Base-by-base conservation (phyloP, 768 basidiomycete genomes). In the Heimioporus sp. region DNA sequence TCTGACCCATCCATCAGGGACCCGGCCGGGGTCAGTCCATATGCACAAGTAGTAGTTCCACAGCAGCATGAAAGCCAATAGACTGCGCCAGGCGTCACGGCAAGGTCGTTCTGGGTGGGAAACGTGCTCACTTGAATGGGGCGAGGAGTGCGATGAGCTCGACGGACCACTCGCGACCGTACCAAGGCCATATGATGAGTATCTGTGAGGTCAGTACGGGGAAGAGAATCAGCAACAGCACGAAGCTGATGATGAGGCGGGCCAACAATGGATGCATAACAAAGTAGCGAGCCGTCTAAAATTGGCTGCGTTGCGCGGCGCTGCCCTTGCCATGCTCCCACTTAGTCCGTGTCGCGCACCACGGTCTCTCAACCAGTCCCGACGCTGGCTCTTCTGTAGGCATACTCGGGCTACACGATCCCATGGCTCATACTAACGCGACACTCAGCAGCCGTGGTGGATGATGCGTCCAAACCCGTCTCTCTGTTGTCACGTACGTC, bases 131-230 rank as follows among this genome's bases (percentile, higher is more conserved):
- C 93, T 96, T 95, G 87, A 96, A 96, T 10, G 96, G 96, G 3
- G 83, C 56, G 19, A 97, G 77, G n/a, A 95, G 77, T 19, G 68
- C 72, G 36, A 96, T 54, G 41, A 96, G 81, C 62, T 93, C 84
- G 38, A 90, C 71, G 13, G 90, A 85, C 55, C 90, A 56, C 45
- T 71, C 85, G 35, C 79, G 70, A 37, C 92, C 91, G 63, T 95
- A 96, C 92, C 92, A 97, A 19, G 92, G 93, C 92, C 82, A 83
- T 66, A 97, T 83, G 53, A 98, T 77, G 71, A 90, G 94, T 60
- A 92, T 79, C 68, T 98, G 96, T 2, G 87, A 83, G 7, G 90
- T 87, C 67, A 92, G 91, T 2, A 90, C 82, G 57, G 98, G 93
- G 70, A 98, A 98, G 46, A 76, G 80, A 40, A 92, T 92, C 34